phyloP scores from a whole-genome alignment of 306 rosid species.

The Cucurbita maxima region DNA sequence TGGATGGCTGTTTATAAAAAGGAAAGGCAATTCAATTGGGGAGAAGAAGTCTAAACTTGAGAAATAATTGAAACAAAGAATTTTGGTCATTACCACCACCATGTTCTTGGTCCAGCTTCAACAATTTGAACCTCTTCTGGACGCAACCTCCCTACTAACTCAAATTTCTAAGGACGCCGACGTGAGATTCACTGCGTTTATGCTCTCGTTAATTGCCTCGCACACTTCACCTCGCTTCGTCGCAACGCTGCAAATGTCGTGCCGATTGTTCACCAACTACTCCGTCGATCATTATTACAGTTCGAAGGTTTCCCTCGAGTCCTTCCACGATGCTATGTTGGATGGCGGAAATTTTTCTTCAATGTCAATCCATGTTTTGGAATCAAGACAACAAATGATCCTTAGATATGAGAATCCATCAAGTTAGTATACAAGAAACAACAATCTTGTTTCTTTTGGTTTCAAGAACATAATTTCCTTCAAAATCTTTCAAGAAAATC shows the following conservation, averaged over 20 bases:
- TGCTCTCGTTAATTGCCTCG: neutral
- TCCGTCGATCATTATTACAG: neutral
- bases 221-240: neutral
- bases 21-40: no score
- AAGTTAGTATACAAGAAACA: neutral
- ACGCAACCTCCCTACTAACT: neutral
- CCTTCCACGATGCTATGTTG: neutral
- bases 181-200: neutral
- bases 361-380: neutral
- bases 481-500: no score
- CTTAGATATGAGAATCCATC: neutral
- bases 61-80: no score
- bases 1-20: no score
- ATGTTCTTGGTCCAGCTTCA: neutral
- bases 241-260: neutral
- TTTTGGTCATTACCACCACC: no score
- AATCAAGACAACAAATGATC: neutral
- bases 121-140: neutral
- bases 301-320: neutral
- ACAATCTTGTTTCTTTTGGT: neutral
- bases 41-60: no score
- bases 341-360: neutral
- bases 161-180: neutral
- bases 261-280: neutral
- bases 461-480: neutral